These are phyloP conservation scores for Aspergillus tanneri DNA, from an alignment of 2,329 filamentous ascomycete genomes.

Conservation along the genomic window DNA sequence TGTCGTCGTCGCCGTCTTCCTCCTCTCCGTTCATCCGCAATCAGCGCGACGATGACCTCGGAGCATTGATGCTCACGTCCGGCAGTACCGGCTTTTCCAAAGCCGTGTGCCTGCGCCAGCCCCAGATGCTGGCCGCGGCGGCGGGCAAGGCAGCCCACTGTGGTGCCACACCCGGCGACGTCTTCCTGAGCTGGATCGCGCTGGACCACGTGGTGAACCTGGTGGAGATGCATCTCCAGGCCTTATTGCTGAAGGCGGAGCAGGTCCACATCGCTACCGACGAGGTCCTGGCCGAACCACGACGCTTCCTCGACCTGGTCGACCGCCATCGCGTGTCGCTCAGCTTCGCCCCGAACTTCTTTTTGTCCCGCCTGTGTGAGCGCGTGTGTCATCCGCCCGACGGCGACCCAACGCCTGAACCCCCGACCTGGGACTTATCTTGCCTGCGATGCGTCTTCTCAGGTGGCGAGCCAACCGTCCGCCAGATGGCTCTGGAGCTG, in stretches of 20 bases:
- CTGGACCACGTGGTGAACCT: conserved; percentile 57
- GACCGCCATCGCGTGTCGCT: conserved; percentile 32
- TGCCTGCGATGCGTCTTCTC: too few species aligned
- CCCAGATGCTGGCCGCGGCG: conserved; percentile 45
- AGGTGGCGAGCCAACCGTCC: too few species aligned
- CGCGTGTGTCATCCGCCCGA: too few species aligned
- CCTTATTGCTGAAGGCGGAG: conserved; percentile 31
- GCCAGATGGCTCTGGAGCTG: too few species aligned
- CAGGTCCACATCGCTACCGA: conserved; percentile 22
- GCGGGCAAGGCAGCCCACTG: conserved; percentile 37
- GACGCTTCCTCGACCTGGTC: conserved; percentile 44
- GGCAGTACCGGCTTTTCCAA: conserved; percentile 55
- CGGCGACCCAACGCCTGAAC: too few species aligned
- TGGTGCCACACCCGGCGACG: background rate
- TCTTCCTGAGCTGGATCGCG: conserved; percentile 45
- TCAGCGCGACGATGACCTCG: too few species aligned
- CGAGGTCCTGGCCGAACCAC: conserved; percentile 32
- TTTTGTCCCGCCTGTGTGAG: too few species aligned
- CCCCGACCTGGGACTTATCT: too few species aligned
- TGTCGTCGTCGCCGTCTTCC: too few species aligned
- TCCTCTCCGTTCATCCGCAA: too few species aligned
- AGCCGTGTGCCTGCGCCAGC: conserved; percentile 48
- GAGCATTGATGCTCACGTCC: conserved; percentile 54
- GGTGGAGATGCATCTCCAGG: conserved; percentile 54
- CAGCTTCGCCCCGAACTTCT: conserved; percentile 31